Conservation (phyloP, 2,329 filamentous ascomycete genomes). For the Aspergillus pseudoviridinutans region DNA sequence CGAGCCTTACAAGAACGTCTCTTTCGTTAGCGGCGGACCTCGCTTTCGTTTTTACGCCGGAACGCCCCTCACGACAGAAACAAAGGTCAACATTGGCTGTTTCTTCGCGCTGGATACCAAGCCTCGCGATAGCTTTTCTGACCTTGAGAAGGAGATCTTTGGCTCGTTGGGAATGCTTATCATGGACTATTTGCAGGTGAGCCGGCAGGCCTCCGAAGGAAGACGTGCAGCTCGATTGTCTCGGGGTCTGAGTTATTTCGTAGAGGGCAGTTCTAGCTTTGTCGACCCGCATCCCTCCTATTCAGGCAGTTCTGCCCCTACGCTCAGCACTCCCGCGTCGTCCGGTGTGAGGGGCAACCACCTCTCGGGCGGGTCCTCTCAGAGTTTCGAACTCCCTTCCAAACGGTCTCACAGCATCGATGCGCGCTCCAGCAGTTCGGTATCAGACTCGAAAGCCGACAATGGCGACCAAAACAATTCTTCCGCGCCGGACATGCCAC, state of each 20-base stretch:
- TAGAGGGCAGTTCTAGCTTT: constrained; percentile 49
- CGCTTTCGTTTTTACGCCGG: constrained; percentile 52
- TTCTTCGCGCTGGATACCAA: constrained; percentile 58
- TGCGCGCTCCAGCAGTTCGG: constrained; percentile 22
- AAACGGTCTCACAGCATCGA: constrained; percentile 28
- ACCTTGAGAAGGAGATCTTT: constrained; percentile 46
- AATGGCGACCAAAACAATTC: constrained; percentile 17
- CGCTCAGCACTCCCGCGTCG: constrained; percentile 18
- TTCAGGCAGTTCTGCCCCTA: constrained; percentile 14
- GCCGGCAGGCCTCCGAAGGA: constrained; percentile 51
- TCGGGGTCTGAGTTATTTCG: constrained; percentile 53
- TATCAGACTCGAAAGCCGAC: constrained; percentile 26
- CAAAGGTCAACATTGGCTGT: constrained; percentile 56
- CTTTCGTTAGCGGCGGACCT: constrained; percentile 32
- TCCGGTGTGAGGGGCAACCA: constrained; percentile 20
- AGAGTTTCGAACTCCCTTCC: constrained; percentile 18
- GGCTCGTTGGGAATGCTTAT: constrained; percentile 54
- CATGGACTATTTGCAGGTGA: constrained; percentile 58
- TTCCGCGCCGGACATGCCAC: constrained; percentile 23
- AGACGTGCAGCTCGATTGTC: constrained; percentile 52
- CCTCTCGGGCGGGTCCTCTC: constrained; percentile 20
- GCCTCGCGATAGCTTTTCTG: constrained; percentile 47
- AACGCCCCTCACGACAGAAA: constrained; percentile 58
- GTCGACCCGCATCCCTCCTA: constrained; percentile 25
- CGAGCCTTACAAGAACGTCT: constrained; percentile 34